These are phyloP conservation scores for Pyrenochaeta sp. DNA, from an alignment of 2,329 filamentous ascomycete species.

Conservation along the genomic window DNA sequence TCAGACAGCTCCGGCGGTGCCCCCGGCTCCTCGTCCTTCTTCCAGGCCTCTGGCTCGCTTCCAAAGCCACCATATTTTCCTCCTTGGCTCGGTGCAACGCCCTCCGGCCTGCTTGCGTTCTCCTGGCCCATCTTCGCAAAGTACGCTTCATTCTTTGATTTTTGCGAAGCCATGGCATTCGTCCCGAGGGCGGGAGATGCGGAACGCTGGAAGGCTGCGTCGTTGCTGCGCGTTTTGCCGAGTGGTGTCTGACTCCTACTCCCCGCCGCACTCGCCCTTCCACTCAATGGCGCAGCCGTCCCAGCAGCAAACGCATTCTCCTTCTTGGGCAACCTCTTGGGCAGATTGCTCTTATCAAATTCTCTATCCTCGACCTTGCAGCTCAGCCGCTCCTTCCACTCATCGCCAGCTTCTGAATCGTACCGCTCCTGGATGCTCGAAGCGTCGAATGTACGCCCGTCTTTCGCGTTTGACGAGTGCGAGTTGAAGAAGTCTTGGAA, in stretches of 20 bases:
- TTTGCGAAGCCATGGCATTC: slow-evolving; percentile 53
- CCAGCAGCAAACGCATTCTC: slow-evolving; percentile 32
- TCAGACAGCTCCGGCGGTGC: slow-evolving; percentile 79
- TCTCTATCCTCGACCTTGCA: slow-evolving; percentile 89
- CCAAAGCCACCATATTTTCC: slow-evolving; percentile 95
- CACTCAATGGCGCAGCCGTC: slow-evolving; percentile 39
- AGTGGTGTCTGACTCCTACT: slow-evolving; percentile 51
- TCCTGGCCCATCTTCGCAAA: slow-evolving; percentile 85
- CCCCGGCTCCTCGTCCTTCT: slow-evolving; percentile 50
- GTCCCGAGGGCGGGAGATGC: slow-evolving; percentile 51
- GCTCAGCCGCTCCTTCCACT: slow-evolving; percentile 90
- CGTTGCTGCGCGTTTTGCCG: slow-evolving; percentile 46
- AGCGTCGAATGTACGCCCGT: slow-evolving; percentile 74
- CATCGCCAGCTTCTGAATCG: slow-evolving; percentile 87
- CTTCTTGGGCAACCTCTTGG: slow-evolving; percentile 55
- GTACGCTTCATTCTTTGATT: slow-evolving; percentile 81
- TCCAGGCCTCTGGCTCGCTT: slow-evolving; percentile 70
- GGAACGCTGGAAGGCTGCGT: slow-evolving; percentile 41
- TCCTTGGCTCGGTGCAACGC: slow-evolving; percentile 84
- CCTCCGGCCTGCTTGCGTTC: slow-evolving; percentile 78
- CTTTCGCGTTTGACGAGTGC: slow-evolving; percentile 56
- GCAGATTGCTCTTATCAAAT: slow-evolving; percentile 76
- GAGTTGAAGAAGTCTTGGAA: slow-evolving; percentile 87
- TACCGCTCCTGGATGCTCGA: slow-evolving; percentile 91
- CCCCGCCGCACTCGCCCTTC: slow-evolving; percentile 46